Conservation (phyloP, 164 flowering plant species). For the Dillenia turbinata region DNA sequence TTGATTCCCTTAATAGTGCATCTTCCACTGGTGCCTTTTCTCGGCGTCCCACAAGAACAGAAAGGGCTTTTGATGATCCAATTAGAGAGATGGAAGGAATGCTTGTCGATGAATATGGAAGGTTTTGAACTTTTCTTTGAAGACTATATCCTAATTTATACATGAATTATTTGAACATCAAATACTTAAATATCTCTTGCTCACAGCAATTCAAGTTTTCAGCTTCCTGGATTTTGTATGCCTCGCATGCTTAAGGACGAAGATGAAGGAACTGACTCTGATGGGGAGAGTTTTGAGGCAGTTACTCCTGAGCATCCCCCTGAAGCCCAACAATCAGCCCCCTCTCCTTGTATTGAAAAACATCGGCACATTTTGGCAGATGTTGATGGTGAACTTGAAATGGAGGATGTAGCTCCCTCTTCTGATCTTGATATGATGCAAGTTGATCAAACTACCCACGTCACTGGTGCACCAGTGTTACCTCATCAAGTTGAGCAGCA, state of each 20-base stretch:
- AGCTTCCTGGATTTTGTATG: constrained; percentile 83
- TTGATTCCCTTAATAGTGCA: constrained; percentile 46
- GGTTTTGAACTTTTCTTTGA: constrained; percentile 27
- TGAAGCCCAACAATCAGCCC: constrained; percentile 28
- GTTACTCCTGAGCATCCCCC: constrained; percentile 76
- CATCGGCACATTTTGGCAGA: constrained; percentile 83
- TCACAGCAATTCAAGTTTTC: constrained; percentile 89
- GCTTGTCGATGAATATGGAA: constrained; percentile 97
- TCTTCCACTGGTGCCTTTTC: constrained; percentile 43
- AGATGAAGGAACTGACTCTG: constrained; percentile 73
- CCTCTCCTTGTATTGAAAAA: constrained; percentile 32
- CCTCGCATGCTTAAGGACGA: constrained; percentile 76
- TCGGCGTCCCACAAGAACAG: constrained; percentile 66
- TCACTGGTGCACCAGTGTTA: constrained; percentile 14
- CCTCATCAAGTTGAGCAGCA: constrained; percentile 27
- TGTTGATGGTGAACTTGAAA: constrained; percentile 99
- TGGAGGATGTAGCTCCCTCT: constrained; percentile 92
- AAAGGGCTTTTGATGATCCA: constrained; percentile 90
- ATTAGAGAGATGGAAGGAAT: constrained; percentile 93
- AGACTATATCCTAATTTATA: background rate
- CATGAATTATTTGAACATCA: background rate
- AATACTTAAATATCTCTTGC: constrained; percentile 8
- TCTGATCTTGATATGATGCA: constrained; percentile 45
- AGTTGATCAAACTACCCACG: constrained; percentile 14
- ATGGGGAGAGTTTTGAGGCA: constrained; percentile 80